These are phyloP conservation scores for Solanum dulcamara DNA, from an alignment of 257 asterid genomes.

Conservation along the genomic window DNA sequence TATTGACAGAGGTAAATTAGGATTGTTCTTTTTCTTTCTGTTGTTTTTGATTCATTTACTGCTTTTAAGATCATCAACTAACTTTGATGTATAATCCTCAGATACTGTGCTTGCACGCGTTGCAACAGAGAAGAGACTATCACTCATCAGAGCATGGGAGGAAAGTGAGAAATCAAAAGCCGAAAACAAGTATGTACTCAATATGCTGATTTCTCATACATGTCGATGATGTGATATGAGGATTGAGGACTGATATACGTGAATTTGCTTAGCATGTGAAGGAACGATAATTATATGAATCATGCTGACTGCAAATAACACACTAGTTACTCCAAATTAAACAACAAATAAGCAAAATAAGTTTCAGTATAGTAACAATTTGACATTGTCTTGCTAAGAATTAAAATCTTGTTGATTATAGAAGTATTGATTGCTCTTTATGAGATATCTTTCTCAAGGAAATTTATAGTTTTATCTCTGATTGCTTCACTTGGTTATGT, in stretches of 20 bases:
- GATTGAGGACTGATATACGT: not conserved
- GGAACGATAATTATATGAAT: not conserved
- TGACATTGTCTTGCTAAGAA: not conserved
- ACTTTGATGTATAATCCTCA: conserved; percentile 3
- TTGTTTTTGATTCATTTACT: not conserved
- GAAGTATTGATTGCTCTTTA: not conserved
- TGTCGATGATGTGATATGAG: not conserved
- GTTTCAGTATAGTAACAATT: not conserved
- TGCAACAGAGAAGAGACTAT: conserved; percentile 69
- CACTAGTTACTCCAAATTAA: not conserved
- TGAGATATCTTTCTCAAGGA: not conserved
- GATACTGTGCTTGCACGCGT: conserved; percentile 83
- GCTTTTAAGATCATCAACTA: not conserved
- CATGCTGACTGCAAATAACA: not conserved
- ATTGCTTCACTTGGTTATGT: not conserved
- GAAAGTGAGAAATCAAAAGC: conserved; percentile 91
- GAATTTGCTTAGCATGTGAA: not conserved
- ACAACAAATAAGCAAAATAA: not conserved
- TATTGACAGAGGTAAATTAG: conserved; percentile 58
- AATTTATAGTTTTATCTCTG: not conserved
- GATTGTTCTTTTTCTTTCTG: not conserved
- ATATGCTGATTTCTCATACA: not conserved
- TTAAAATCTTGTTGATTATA: not conserved
- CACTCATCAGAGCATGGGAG: conserved; percentile 89
- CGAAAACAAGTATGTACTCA: conserved; percentile 63